Evolutionary conservation across 495 filamentous ascomycete genomes (phyloP), one percentile per base, ranked within the genome.

Genomic region (Trichoderma reesei): DNA sequence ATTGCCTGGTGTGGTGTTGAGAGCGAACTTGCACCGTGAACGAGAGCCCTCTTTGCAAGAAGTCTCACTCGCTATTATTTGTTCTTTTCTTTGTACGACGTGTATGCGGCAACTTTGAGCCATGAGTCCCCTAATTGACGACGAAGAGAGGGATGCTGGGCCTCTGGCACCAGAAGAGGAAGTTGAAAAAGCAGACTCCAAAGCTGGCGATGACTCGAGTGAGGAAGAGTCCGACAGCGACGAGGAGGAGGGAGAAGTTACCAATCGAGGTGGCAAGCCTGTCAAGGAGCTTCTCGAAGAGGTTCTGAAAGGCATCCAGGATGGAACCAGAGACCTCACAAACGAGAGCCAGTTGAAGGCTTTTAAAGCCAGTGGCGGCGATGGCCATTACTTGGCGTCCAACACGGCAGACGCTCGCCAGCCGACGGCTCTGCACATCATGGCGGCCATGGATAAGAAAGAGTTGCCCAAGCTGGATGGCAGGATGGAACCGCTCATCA

Each of bases 401-500:
- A 63, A 46, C 6, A 63, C 61, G 0, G 61, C 39, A 56, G 64
- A 64, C 26, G 14, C 60, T 9, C 41, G 59, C 38, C 54, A 66
- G 41, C 63, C 61, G 26, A 67, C 60, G 26, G 26, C 38, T 20
- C 62, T 67, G 38, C 66, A 69, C 18, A 46, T 65, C 41, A 56
- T 64, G 37, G 66, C 63, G 1, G 64, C 63, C 41, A 60, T 65
- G 56, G 63, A 64, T 42, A 65, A 66, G 42, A 64, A 65, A 20
- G 63, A 64, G 7, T 34, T 56, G 16, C 51, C 51, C 33, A 56
- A 56, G 26, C 51, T 56, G 16, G 38, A 65, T n/a, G 63, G 61
- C 11, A 63, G 65, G 59, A 64, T 66, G 33, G 56, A 66, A 41
- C 42, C 62, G 7, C 64, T 72, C 11, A 66, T 72, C 36, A 64